These are phyloP conservation scores for Saccharomycopsis crataegensis DNA, from an alignment of 1,139 yeast species.

Conservation along the genomic window DNA sequence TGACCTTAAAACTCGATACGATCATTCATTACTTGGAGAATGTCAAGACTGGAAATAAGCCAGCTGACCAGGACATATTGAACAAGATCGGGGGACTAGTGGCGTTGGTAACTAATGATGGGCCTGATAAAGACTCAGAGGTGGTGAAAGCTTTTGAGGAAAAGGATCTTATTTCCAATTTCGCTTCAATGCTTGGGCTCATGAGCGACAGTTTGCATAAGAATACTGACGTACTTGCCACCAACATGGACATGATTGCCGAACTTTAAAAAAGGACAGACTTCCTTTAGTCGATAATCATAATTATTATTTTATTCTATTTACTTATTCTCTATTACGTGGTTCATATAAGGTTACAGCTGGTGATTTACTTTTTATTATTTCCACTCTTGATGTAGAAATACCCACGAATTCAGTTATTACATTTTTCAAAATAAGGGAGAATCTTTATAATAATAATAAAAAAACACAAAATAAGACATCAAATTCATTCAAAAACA, in stretches of 20 bases:
- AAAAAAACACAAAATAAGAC: not conserved
- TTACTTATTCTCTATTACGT: not conserved
- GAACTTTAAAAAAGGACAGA: not conserved
- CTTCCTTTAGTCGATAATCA: not conserved
- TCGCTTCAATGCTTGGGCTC: not conserved
- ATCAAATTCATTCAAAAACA: not conserved
- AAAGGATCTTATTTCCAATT: not conserved
- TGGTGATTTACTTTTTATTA: too few relatives aligned
- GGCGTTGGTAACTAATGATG: not conserved
- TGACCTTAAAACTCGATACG: slow-evolving; percentile 3
- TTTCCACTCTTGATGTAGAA: too few relatives aligned
- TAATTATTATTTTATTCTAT: not conserved
- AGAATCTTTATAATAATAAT: too few relatives aligned
- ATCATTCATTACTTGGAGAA: slow-evolving; percentile 5
- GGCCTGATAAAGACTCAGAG: not conserved
- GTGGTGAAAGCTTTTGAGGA: not conserved
- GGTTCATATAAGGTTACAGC: too few relatives aligned
- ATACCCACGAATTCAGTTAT: too few relatives aligned
- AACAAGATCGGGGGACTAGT: slow-evolving; percentile 4
- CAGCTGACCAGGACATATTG: not conserved
- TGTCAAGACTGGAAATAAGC: not conserved
- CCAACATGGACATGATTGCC: not conserved
- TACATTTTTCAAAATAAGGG: too few relatives aligned
- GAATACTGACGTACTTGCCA: not conserved
- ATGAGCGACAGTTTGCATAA: not conserved